phyloP scores from a whole-genome alignment of 495 filamentous ascomycete genomes.

The Choiromyces venosus region DNA sequence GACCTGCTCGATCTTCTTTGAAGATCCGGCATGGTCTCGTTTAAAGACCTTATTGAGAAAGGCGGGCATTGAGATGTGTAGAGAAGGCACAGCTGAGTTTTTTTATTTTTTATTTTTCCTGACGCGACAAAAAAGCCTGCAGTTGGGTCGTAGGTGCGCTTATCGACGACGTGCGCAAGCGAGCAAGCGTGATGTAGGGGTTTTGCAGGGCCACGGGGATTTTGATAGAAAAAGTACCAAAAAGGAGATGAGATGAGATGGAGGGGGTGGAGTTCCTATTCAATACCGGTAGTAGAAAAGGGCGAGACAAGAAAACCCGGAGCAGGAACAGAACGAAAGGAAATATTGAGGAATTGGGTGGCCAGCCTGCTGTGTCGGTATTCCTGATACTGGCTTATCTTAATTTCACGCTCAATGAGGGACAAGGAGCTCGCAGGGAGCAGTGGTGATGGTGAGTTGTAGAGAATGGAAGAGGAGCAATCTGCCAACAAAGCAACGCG shows the following conservation, averaged over 20 bases:
- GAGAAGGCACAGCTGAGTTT: not conserved
- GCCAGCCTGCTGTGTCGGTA: not conserved
- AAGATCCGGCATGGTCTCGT: constrained; percentile 26
- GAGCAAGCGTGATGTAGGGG: constrained; percentile 35
- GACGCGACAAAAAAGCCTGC: constrained; percentile 37
- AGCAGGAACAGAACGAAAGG: not conserved
- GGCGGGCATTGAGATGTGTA: constrained; percentile 37
- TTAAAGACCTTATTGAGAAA: constrained; percentile 41
- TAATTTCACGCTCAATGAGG: not conserved
- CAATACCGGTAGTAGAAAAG: constrained; percentile 3
- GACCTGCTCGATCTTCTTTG: constrained; percentile 24
- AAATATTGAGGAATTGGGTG: not conserved
- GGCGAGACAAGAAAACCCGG: constrained; percentile 19
- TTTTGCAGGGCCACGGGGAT: constrained; percentile 2
- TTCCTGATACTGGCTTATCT: constrained; percentile 2
- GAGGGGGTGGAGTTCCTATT: constrained; percentile 23
- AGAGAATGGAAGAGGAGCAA: constrained; percentile 32
- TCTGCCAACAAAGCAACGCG: constrained; percentile 38
- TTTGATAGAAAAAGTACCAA: constrained; percentile 19
- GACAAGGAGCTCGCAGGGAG: not conserved
- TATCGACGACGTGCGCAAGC: constrained; percentile 37
- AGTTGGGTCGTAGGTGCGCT: constrained; percentile 38
- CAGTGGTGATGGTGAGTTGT: constrained; percentile 29
- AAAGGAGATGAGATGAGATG: constrained; percentile 40
- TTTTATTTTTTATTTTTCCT: not conserved